phyloP scores from a whole-genome alignment of 2,329 filamentous ascomycete genomes.

The Botryotinia narcissicola region DNA sequence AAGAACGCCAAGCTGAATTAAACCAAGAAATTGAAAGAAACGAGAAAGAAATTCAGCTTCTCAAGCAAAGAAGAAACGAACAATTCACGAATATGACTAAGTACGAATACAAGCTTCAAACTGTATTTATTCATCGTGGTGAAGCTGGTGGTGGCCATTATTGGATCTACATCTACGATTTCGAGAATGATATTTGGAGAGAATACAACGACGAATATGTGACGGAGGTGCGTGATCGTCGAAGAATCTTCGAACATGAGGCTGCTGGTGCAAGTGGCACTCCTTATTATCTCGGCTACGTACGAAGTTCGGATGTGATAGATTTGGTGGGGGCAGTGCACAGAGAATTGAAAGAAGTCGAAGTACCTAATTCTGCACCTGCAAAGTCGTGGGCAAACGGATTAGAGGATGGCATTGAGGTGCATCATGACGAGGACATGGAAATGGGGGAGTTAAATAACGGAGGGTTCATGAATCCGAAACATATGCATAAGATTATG shows the following conservation, averaged over 20 bases:
- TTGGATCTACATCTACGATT: constrained; percentile 91
- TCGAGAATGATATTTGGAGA: constrained; percentile 76
- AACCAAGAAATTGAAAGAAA: constrained; percentile 46
- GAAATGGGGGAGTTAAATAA: constrained; percentile 22
- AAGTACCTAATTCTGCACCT: constrained; percentile 16
- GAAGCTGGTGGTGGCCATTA: constrained; percentile 77
- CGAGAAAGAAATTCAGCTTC: constrained; percentile 48
- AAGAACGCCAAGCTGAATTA: constrained; percentile 45
- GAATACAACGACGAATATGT: constrained; percentile 92
- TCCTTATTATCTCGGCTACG: constrained; percentile 80
- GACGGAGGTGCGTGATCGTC: constrained; percentile 60
- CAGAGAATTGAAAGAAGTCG: constrained; percentile 40
- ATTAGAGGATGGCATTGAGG: constrained; percentile 20
- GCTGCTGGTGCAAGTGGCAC: constrained; percentile 63
- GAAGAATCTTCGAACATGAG: constrained; percentile 66
- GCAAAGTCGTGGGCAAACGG: constrained; percentile 13
- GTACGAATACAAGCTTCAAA: constrained; percentile 78
- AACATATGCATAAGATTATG: constrained; percentile 23
- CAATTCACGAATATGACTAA: constrained; percentile 64
- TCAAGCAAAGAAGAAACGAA: constrained; percentile 41
- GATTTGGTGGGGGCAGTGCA: constrained; percentile 57
- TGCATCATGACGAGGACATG: constrained; percentile 20
- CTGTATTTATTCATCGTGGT: constrained; percentile 88
- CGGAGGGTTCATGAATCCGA: constrained; percentile 29
- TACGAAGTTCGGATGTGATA: constrained; percentile 64